Percentiles rank a stretch among this genome's conserved stretches.
These are phyloP conservation scores for Lasiodiplodia sp. DNA, from an alignment of 2,329 filamentous ascomycete genomes.

Conservation along the genomic window DNA sequence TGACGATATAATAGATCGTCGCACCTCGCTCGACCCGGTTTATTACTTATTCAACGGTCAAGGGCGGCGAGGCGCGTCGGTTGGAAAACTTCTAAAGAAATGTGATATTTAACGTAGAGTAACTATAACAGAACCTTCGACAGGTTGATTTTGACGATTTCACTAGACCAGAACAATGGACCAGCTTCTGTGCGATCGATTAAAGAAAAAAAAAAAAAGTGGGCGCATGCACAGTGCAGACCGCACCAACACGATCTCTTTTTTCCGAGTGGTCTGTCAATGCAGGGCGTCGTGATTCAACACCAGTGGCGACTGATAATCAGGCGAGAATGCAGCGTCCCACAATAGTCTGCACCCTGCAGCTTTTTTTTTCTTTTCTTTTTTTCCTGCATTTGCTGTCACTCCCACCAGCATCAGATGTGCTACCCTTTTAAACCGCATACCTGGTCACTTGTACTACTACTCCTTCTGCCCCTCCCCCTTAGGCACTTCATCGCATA, in stretches of 20 bases:
- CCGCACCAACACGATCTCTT: background rate
- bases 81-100: constrained; percentile 20
- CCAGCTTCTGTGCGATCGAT: background rate
- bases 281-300: background rate
- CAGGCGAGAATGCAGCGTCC: background rate
- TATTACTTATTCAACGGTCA: background rate
- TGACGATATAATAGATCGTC: constrained; percentile 25
- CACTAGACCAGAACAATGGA: background rate
- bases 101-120: constrained; percentile 23
- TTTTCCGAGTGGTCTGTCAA: background rate
- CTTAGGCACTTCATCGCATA: background rate
- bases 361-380: background rate
- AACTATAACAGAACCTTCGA: constrained; percentile 1
- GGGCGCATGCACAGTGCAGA: background rate
- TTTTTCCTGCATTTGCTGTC: background rate
- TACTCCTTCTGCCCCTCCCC: no score
- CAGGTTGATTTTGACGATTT: background rate
- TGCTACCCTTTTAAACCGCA: background rate
- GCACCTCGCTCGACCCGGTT: background rate
- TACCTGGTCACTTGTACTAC: background rate
- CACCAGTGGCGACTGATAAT: background rate
- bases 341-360: background rate
- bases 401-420: background rate
- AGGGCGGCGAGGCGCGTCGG: constrained; percentile 14
- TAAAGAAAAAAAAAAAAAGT: background rate